Evolutionary conservation across 164 flowering plant genomes (phyloP), one percentile per base, ranked within the genome.

Genomic region (Kingdonia uniflora): DNA sequence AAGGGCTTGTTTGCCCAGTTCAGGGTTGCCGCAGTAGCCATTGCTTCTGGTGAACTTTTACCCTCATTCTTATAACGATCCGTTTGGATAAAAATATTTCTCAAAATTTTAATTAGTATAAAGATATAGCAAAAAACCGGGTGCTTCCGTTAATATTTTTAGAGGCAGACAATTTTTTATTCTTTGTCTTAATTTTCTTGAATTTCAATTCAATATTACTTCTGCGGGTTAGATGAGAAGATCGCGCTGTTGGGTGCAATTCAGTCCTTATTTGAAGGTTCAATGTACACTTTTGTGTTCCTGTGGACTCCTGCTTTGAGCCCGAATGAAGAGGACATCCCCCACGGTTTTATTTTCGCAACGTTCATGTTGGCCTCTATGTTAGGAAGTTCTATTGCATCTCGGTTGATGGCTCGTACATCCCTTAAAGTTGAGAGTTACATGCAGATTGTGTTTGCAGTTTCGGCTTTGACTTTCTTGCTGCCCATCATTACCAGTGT

Each of bases 271-370:
- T 91, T 91, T 73, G 98, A 91, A 74, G 98, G 96, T 55, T 91
- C 96, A n/a, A 91, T 91, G 98, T 91, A 91, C 60, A 91, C 96
- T 12, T 91, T 91, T 73, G 98, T 91, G 53, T 91, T 91, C 65
- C 82, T 91, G 0, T 91, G 98, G 98, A 91, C 98, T 21, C 98
- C 98, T 63, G 98, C 98, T 55, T 65, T 91, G 58, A 87, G 96
- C 65, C 96, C 96, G 26, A 91, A 84, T 49, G 82, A 78, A 14
- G 98, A 91, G 65, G 98, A 91, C 0, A 87, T 91, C 61, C 98
- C 98, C 49, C 98, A 91, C 57, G 98, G 98, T 44, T 87, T 91
- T 65, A 85, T 91, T 57, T 91, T 91, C 60, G 95, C 98, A 1
- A 91, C 98, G 16, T 87, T 91, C 74, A 91, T 91, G 98, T 65